These are phyloP conservation scores for Clonostachys sp. DNA, from an alignment of 2,329 filamentous ascomycete species.

Conservation along the genomic window DNA sequence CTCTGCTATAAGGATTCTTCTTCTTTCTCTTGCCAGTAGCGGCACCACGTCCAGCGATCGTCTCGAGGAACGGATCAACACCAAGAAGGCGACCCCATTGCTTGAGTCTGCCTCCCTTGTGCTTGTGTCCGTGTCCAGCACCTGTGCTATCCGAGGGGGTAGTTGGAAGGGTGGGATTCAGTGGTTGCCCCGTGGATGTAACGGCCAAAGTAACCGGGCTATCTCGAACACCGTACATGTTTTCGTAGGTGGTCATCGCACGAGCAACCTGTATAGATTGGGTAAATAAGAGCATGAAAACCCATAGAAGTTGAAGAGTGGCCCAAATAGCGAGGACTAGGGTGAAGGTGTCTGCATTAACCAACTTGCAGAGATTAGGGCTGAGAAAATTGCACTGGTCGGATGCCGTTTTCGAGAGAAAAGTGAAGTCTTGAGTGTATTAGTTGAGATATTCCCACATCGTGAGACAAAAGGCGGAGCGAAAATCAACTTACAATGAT, in stretches of 20 bases:
- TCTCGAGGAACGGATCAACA: slow-evolving; percentile 90
- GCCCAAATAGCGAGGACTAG: slow-evolving; percentile 77
- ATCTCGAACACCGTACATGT: slow-evolving; percentile 78
- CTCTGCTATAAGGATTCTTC: slow-evolving; percentile 80
- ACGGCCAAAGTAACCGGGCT: slow-evolving; percentile 64
- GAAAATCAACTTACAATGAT: slow-evolving; percentile 55
- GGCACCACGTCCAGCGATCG: slow-evolving; percentile 77
- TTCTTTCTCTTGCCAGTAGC: slow-evolving; percentile 51
- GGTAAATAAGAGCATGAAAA: slow-evolving; percentile 93
- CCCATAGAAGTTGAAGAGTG: slow-evolving; percentile 84
- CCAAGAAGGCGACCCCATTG: slow-evolving; percentile 84
- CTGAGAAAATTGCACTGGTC: slow-evolving; percentile 70
- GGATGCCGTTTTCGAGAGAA: slow-evolving; percentile 46
- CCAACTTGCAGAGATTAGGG: slow-evolving; percentile 66
- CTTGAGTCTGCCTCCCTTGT: slow-evolving; percentile 63
- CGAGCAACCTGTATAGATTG: slow-evolving; percentile 89
- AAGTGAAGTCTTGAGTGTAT: slow-evolving; percentile 53
- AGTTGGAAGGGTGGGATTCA: slow-evolving; percentile 62
- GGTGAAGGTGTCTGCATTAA: slow-evolving; percentile 81
- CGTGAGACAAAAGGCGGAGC: no score
- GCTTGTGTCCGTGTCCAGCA: slow-evolving; percentile 43
- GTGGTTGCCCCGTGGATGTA: slow-evolving; percentile 70
- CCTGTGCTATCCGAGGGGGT: slow-evolving; percentile 41
- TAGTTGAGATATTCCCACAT: not conserved
- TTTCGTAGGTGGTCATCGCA: slow-evolving; percentile 94